A percentile compares a stretch with the other conserved stretches of the same genome.
Evolutionary conservation across 495 filamentous ascomycete genomes (phyloP).

Genomic region (Penicillium pulvis): DNA sequence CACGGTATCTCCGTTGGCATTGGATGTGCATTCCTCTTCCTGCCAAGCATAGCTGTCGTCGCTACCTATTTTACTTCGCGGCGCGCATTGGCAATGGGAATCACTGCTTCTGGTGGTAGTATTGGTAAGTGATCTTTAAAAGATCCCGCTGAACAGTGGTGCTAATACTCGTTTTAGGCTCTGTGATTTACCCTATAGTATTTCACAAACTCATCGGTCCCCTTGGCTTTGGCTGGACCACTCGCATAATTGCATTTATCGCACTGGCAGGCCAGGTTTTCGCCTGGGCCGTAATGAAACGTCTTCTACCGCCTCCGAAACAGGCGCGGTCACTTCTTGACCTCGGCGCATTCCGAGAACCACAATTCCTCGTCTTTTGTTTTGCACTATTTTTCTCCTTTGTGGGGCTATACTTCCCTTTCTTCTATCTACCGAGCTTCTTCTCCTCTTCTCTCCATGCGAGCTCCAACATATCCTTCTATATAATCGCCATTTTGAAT

Average conservation of each 20-base stretch:
- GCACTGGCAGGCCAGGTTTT: conserved; percentile 43
- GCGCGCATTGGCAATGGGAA: conserved; percentile 48
- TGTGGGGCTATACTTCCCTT: conserved; percentile 43
- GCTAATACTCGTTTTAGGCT: conserved; percentile 30
- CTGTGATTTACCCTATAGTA: conserved; percentile 56
- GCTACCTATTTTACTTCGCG: conserved; percentile 45
- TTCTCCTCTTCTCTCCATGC: conserved; percentile 20
- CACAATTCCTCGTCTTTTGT: conserved; percentile 35
- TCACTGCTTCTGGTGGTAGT: conserved; percentile 44
- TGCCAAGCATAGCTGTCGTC: conserved; percentile 44
- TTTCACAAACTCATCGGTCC: conserved; percentile 49
- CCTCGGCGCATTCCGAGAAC: conserved; percentile 35
- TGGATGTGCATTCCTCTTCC: conserved; percentile 42
- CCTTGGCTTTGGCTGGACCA: conserved; percentile 57
- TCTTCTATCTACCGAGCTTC: conserved; percentile 44
- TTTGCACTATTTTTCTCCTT: conserved; percentile 35
- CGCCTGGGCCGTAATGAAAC: conserved; percentile 38
- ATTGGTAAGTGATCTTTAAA: conserved; percentile 25
- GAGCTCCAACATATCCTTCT: conserved; percentile 36
- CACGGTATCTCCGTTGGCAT: conserved; percentile 47
- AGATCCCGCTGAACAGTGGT: not conserved
- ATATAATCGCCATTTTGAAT: conserved; percentile 51
- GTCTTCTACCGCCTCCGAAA: conserved; percentile 21
- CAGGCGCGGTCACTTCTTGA: conserved; percentile 30
- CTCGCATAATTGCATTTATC: conserved; percentile 55